phyloP scores from a whole-genome alignment of 495 filamentous ascomycete species.

The Entonaema liquescens region DNA sequence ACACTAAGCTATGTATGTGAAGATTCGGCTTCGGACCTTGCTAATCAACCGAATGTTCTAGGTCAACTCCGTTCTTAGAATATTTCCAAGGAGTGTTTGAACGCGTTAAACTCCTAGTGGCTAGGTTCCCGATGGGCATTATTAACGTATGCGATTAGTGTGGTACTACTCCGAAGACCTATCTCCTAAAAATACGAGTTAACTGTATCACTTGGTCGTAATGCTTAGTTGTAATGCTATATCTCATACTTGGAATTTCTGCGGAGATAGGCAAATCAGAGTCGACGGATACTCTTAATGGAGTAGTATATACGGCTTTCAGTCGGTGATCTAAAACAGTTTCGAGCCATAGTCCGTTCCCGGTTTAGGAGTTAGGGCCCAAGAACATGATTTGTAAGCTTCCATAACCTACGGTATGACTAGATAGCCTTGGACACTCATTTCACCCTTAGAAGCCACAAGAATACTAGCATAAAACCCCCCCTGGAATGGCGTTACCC shows the following conservation, averaged over 20 bases:
- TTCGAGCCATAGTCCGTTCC: background rate
- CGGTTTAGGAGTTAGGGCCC: background rate
- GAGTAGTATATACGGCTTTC: too few species aligned
- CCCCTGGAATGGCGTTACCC: background rate
- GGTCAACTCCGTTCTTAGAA: background rate
- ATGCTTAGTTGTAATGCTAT: too few species aligned
- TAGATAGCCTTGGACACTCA: too few species aligned
- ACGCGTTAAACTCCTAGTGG: background rate
- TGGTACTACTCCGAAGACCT: background rate
- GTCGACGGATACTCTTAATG: too few species aligned
- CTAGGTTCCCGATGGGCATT: background rate
- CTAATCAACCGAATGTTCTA: background rate
- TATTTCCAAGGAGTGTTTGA: background rate
- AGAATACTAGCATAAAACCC: too few species aligned
- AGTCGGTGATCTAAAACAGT: too few species aligned
- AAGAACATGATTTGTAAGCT: background rate
- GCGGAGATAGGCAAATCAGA: too few species aligned
- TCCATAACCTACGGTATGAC: background rate
- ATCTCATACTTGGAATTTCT: too few species aligned
- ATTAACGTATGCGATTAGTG: background rate
- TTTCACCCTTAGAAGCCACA: too few species aligned
- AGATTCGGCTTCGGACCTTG: background rate
- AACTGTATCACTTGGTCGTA: too few species aligned
- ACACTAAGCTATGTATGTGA: background rate
- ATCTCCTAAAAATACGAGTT: background rate